Conservation (phyloP, 768 basidiomycete species). For the Lactarius quietus region DNA sequence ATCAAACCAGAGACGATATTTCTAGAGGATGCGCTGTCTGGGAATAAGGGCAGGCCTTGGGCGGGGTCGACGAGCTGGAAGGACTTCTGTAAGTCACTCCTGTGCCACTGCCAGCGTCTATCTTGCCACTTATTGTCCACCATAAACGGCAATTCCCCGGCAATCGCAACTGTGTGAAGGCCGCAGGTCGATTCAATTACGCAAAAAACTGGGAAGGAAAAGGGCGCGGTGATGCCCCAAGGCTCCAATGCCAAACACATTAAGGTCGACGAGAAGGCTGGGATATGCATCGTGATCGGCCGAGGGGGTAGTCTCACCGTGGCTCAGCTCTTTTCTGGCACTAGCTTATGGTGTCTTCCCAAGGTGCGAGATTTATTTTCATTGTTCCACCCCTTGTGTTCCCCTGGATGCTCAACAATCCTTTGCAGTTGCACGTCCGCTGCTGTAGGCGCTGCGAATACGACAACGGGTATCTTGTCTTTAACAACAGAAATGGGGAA, state of each 20-base stretch:
- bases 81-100: constrained; percentile 49
- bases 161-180: too few species aligned
- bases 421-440: constrained; percentile 47
- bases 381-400: neutral
- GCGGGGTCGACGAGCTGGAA: constrained; percentile 49
- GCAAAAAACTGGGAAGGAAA: too few species aligned
- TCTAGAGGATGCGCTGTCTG: constrained; percentile 33
- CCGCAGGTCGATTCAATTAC: too few species aligned
- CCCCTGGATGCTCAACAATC: neutral
- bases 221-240: constrained; percentile 41
- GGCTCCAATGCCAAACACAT: constrained; percentile 58
- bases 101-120: too few species aligned
- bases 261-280: constrained; percentile 65
- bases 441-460: constrained; percentile 70
- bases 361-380: constrained; percentile 36
- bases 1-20: constrained; percentile 31
- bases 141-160: too few species aligned
- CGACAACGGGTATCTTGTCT: constrained; percentile 63
- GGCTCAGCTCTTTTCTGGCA: constrained; percentile 46
- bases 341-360: constrained; percentile 57
- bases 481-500: constrained; percentile 52
- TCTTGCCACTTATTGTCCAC: too few species aligned
- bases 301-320: constrained; percentile 55
- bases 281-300: constrained; percentile 57
- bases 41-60: constrained; percentile 37